Conservation (phyloP, 805 yeast genomes). For the Myxozyma monticola region DNA sequence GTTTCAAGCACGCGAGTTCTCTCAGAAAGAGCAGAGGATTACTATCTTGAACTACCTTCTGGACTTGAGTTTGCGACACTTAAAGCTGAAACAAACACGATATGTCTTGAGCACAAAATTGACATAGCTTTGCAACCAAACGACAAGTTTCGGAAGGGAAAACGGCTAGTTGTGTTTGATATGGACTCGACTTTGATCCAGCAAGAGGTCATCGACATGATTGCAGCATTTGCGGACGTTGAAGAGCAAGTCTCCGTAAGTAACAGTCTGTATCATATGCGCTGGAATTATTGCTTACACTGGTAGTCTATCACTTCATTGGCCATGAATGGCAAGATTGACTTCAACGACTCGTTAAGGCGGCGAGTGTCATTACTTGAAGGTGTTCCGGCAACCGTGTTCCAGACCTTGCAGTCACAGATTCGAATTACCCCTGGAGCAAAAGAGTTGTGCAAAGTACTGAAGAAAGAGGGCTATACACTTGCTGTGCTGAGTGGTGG, state of each 20-base stretch:
- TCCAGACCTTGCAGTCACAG: conserved; percentile 73
- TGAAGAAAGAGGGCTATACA: conserved; percentile 62
- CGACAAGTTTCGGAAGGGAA: conserved; percentile 12
- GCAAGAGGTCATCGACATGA: conserved; percentile 95
- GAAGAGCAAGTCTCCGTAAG: conserved; percentile 76
- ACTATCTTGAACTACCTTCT: conserved; percentile 9
- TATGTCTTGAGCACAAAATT: conserved; percentile 10
- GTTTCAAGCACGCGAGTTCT: background rate
- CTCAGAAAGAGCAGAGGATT: conserved; percentile 24
- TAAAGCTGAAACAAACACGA: conserved; percentile 4
- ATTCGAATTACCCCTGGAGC: conserved; percentile 86
- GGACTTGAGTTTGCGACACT: conserved; percentile 2
- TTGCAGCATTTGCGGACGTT: conserved; percentile 91
- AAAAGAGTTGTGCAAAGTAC: conserved; percentile 59
- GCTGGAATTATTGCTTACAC: background rate
- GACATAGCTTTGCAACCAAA: conserved; percentile 24
- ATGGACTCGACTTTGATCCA: conserved; percentile 97
- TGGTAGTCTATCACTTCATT: conserved; percentile 68
- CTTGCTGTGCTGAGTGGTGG: conserved; percentile 95
- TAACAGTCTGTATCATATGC: background rate
- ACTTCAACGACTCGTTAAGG: conserved; percentile 76
- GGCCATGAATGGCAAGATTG: conserved; percentile 97
- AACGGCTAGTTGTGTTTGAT: conserved; percentile 76
- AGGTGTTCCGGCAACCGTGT: conserved; percentile 76
- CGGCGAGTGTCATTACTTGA: conserved; percentile 75